Evolutionary conservation across 176 grass and related monocot species (phyloP).

Genomic region (Tuctoria greenei): DNA sequence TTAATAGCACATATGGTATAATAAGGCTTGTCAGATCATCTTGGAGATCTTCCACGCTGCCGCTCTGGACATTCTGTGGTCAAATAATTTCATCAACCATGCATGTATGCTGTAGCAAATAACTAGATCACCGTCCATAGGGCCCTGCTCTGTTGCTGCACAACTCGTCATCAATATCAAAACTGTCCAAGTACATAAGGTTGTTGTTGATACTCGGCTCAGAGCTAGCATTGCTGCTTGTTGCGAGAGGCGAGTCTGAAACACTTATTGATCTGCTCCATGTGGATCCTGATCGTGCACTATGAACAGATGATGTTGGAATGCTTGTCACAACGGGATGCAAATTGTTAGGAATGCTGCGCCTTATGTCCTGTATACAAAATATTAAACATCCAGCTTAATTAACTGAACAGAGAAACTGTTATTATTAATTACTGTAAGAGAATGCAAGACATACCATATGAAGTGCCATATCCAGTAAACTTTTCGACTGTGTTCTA

Average conservation of each 20-base stretch:
- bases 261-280: conserved; percentile 61
- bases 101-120: conserved; percentile 33
- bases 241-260: conserved; percentile 82
- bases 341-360: conserved; percentile 82
- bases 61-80: conserved; percentile 32
- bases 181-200: conserved; percentile 66
- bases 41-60: conserved; percentile 4
- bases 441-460: conserved; percentile 57
- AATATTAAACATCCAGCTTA: conserved; percentile 22
- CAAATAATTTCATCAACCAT: conserved; percentile 28
- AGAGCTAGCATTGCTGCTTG: conserved; percentile 93
- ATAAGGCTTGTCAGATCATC: conserved; percentile 18
- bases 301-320: conserved; percentile 90
- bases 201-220: conserved; percentile 87
- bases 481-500: conserved; percentile 84
- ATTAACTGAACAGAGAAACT: not conserved
- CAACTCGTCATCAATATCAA: conserved; percentile 80
- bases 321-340: conserved; percentile 82
- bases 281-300: conserved; percentile 66
- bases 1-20: no score
- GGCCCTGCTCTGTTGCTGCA: conserved; percentile 47
- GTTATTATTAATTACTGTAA: conserved; percentile 1
- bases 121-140: conserved; percentile 39
- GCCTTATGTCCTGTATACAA: conserved; percentile 77
- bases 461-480: conserved; percentile 94